phyloP scores from a whole-genome alignment of 176 grass and related monocot species.

The Areca catechu region DNA sequence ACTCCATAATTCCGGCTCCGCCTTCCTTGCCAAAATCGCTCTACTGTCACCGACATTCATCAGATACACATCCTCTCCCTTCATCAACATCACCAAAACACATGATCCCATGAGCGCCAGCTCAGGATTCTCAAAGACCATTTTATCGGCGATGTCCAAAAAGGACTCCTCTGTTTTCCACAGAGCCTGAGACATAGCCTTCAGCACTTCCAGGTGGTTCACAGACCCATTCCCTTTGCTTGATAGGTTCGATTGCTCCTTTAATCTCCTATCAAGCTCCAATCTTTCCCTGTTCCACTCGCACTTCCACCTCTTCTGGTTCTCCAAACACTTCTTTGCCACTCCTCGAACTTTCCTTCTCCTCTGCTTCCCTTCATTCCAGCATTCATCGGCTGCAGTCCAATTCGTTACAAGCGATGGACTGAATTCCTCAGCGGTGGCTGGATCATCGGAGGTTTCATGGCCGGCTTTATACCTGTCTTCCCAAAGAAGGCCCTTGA shows the following conservation, averaged over 20 bases:
- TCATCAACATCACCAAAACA: slow-evolving; percentile 12
- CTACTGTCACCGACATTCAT: slow-evolving; percentile 13
- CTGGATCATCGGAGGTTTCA: too few species aligned
- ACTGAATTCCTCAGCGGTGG: too few species aligned
- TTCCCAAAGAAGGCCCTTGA: slow-evolving; percentile 13
- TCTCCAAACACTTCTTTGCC: too few species aligned
- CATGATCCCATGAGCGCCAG: slow-evolving; percentile 15
- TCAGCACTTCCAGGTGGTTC: slow-evolving; percentile 6
- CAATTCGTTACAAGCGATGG: too few species aligned
- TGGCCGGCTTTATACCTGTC: background rate
- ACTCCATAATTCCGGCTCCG: background rate
- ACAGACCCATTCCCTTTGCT: background rate
- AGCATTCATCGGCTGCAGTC: too few species aligned
- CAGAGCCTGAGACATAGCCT: slow-evolving; percentile 3
- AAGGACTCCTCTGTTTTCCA: slow-evolving; percentile 12
- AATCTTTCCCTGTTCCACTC: too few species aligned
- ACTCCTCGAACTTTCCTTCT: too few species aligned
- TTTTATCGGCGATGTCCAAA: slow-evolving; percentile 11
- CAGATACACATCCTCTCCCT: slow-evolving; percentile 10
- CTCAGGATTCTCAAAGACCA: slow-evolving; percentile 6
- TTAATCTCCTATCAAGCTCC: too few species aligned
- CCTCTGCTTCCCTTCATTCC: too few species aligned
- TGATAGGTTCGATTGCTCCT: too few species aligned
- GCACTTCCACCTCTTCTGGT: too few species aligned
- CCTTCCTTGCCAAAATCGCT: slow-evolving; percentile 1